These are phyloP conservation scores for Calonectria henricotiae DNA, from an alignment of 2,329 filamentous ascomycete species.

Conservation along the genomic window DNA sequence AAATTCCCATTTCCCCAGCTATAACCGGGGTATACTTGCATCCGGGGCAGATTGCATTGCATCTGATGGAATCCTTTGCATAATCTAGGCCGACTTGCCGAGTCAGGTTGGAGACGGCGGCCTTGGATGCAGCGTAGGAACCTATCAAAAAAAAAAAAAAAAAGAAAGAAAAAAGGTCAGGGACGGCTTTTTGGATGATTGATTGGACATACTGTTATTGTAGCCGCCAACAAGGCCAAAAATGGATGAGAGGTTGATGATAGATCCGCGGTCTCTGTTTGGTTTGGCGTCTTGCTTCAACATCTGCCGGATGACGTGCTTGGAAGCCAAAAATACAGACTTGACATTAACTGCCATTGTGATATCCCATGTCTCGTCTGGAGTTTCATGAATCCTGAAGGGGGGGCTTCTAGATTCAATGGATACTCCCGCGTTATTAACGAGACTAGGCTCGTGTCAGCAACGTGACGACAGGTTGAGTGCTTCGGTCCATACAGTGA, in stretches of 20 bases:
- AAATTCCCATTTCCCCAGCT: too few species aligned
- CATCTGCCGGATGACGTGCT: slow-evolving; percentile 67
- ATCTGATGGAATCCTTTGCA: slow-evolving; percentile 65
- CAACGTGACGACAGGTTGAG: neutral
- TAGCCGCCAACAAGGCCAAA: slow-evolving; percentile 58
- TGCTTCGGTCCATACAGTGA: neutral
- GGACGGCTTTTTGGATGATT: too few species aligned
- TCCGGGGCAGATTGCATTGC: slow-evolving; percentile 71
- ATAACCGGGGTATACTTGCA: slow-evolving; percentile 47
- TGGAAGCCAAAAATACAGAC: slow-evolving; percentile 61
- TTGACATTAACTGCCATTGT: slow-evolving; percentile 60
- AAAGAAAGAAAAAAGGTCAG: neutral
- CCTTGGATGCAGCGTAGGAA: slow-evolving; percentile 67
- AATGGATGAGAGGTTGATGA: slow-evolving; percentile 66
- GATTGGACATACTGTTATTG: slow-evolving; percentile 45
- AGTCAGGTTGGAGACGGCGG: slow-evolving; percentile 67
- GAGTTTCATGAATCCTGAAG: slow-evolving; percentile 63
- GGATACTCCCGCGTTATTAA: slow-evolving; percentile 64
- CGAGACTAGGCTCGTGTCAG: slow-evolving; percentile 53
- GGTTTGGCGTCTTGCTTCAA: slow-evolving; percentile 62
- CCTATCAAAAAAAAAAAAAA: neutral
- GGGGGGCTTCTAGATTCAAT: slow-evolving; percentile 54
- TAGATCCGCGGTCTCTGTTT: slow-evolving; percentile 65
- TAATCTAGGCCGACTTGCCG: slow-evolving; percentile 67
- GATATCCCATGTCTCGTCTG: slow-evolving; percentile 64